Conservation (phyloP, 1,284 basidiomycete species). For the Heterobasidion parviporum region DNA sequence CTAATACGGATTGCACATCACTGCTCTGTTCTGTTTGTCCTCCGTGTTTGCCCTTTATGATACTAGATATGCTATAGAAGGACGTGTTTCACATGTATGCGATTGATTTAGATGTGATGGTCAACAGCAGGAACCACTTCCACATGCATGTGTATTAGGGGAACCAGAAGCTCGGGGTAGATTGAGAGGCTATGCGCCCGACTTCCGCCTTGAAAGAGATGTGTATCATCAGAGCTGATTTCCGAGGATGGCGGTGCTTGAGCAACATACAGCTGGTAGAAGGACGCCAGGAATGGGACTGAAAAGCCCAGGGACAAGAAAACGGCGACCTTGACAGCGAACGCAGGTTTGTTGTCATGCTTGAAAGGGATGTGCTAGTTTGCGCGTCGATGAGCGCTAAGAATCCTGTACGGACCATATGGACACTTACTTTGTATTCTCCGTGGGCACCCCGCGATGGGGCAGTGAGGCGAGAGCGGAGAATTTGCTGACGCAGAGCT, state of each 20-base stretch:
- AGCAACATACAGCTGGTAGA: slow-evolving; percentile 55
- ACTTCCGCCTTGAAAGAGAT: too few species aligned
- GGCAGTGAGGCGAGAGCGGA: slow-evolving; percentile 15
- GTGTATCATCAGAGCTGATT: too few species aligned
- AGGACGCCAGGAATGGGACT: slow-evolving; percentile 57
- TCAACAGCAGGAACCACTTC: not conserved
- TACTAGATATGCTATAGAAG: not conserved
- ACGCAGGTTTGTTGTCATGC: slow-evolving; percentile 44
- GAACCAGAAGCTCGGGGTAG: not conserved
- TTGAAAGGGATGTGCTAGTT: slow-evolving; percentile 65
- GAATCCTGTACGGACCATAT: not conserved
- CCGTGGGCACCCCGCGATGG: slow-evolving; percentile 32
- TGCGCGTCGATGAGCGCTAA: not conserved
- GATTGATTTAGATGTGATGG: not conserved
- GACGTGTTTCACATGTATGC: not conserved
- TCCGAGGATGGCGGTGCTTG: not conserved
- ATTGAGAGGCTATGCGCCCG: too few species aligned
- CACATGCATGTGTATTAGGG: not conserved
- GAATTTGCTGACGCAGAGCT: slow-evolving; percentile 18
- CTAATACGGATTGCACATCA: not conserved
- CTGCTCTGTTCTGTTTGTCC: slow-evolving; percentile 1
- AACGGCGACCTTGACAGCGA: slow-evolving; percentile 47
- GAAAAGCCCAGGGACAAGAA: slow-evolving; percentile 54
- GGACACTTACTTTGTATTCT: slow-evolving; percentile 50
- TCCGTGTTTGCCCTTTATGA: not conserved